Conservation (phyloP, 202 grass and related monocot species). For the Saccharum hybrid region DNA sequence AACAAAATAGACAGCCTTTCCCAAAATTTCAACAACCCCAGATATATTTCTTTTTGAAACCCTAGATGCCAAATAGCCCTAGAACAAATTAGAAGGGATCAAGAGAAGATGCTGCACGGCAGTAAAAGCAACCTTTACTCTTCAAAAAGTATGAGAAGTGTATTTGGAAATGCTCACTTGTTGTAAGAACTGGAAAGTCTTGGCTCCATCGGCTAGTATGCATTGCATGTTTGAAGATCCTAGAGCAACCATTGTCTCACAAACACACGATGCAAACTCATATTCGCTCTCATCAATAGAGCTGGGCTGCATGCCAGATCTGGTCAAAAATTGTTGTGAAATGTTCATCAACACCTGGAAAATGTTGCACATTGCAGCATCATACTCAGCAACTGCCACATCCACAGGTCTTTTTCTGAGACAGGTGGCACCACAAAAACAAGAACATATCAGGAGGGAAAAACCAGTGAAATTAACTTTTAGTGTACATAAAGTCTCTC, state of each 20-base stretch:
- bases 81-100: constrained; percentile 30
- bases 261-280: constrained; percentile 80
- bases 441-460: constrained; percentile 41
- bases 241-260: constrained; percentile 90
- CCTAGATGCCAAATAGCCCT: constrained; percentile 22
- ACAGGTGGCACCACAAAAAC: constrained; percentile 38
- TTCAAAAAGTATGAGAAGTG: constrained; percentile 23
- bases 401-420: constrained; percentile 88
- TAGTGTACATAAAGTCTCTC: constrained; percentile 20
- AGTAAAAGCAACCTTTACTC: constrained; percentile 28
- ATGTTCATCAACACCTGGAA: constrained; percentile 91
- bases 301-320: constrained; percentile 60
- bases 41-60: background rate
- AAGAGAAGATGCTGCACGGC: constrained; percentile 14
- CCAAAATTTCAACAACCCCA: background rate
- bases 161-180: constrained; percentile 67
- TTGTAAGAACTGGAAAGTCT: constrained; percentile 79
- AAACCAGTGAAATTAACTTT: constrained; percentile 26
- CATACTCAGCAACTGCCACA: constrained; percentile 76
- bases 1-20: background rate
- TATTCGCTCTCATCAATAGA: constrained; percentile 84
- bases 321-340: constrained; percentile 83
- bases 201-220: constrained; percentile 73
- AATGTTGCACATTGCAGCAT: constrained; percentile 78
- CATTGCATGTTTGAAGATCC: constrained; percentile 99